Conservation (phyloP, 176 grass and related monocot genomes). For the Avena eriantha region DNA sequence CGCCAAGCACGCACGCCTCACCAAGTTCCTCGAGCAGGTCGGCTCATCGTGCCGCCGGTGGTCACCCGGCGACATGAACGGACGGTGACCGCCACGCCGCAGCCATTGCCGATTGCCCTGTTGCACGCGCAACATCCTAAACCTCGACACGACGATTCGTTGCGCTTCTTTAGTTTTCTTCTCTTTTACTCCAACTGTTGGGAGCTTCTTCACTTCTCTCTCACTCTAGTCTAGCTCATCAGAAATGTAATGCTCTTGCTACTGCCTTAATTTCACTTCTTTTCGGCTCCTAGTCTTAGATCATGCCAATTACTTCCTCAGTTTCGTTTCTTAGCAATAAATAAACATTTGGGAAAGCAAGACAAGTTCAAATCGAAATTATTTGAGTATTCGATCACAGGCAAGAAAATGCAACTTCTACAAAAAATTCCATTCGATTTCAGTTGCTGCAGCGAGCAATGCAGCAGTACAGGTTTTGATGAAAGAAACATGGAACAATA, state of each 20-base stretch:
- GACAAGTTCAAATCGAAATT: neutral
- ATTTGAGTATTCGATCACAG: neutral
- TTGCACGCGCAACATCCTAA: conserved; percentile 14
- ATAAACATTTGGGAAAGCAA: conserved; percentile 17
- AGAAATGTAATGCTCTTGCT: conserved; percentile 35
- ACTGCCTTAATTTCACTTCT: neutral
- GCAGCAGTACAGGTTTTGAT: neutral
- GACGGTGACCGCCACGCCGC: conserved; percentile 42
- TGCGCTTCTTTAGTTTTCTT: neutral
- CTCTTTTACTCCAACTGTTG: conserved; percentile 22
- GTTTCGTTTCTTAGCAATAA: conserved; percentile 24
- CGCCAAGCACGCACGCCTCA: conserved; percentile 76
- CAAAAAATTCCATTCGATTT: neutral
- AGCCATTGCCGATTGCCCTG: neutral
- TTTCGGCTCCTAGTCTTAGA: neutral
- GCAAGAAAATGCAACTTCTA: neutral
- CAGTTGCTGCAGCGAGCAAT: neutral
- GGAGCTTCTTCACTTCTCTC: conserved; percentile 33
- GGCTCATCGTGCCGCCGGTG: conserved; percentile 36
- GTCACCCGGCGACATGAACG: conserved; percentile 64
- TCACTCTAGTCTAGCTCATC: conserved; percentile 26
- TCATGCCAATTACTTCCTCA: conserved; percentile 5
- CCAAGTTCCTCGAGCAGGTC: conserved; percentile 79
- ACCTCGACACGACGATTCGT: neutral
- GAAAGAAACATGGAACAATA: neutral